Evolutionary conservation across 83 land plant species (phyloP).

Genomic region (Picea mariana): DNA sequence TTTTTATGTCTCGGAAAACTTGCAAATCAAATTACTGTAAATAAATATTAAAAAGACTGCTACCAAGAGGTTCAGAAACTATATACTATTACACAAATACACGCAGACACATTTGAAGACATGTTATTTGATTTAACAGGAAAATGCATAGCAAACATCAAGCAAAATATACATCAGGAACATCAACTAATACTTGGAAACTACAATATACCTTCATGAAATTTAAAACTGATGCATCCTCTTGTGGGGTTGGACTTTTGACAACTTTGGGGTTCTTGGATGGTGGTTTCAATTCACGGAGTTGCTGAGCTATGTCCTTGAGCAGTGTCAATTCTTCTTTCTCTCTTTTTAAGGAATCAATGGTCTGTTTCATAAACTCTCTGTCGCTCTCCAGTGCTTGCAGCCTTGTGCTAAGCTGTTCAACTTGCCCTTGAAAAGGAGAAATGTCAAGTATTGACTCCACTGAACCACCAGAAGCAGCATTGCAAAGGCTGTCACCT

Average conservation of each 20-base stretch:
- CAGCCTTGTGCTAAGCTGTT: constrained; percentile 56
- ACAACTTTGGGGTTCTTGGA: constrained; percentile 6
- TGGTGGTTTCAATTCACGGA: constrained; percentile 20
- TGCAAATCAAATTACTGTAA: not conserved
- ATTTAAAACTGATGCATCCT: not conserved
- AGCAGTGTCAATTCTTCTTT: constrained; percentile 59
- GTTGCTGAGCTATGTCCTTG: constrained; percentile 61
- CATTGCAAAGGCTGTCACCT: constrained; percentile 13
- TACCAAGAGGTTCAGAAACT: not conserved
- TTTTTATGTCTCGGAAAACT: too few relatives aligned
- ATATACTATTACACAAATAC: not conserved
- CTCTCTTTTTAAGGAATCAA: constrained; percentile 56
- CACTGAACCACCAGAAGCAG: constrained; percentile 11
- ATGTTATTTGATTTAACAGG: constrained; percentile 5
- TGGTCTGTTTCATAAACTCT: constrained; percentile 60
- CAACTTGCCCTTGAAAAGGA: constrained; percentile 36
- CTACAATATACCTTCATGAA: constrained; percentile 12
- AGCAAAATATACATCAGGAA: not conserved
- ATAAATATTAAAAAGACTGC: not conserved
- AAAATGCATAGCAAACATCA: constrained; percentile 1
- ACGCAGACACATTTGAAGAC: not conserved
- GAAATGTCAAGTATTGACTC: constrained; percentile 11
- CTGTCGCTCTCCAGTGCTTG: constrained; percentile 73
- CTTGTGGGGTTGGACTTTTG: constrained; percentile 1
- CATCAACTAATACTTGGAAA: not conserved